Base-by-base conservation (phyloP, 768 basidiomycete species). In the Hygrophoropsis aurantiaca region DNA sequence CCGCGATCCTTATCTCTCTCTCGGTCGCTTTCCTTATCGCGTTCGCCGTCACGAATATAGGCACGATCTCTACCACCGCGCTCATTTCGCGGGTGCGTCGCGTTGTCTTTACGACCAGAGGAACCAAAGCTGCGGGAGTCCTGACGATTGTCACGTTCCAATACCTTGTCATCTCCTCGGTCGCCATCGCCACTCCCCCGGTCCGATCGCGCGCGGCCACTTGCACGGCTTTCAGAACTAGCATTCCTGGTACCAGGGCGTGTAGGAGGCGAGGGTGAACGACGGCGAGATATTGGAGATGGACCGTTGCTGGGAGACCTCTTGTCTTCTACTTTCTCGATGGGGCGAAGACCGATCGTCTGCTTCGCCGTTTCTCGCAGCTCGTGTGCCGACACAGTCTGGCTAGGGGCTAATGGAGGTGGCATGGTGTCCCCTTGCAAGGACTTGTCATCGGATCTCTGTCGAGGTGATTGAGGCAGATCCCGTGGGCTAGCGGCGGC, bases 331-430 rank as follows among this genome's bases (percentile, higher is more conserved):
- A 56, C 52, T 49, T 59, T 72, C 55, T 57, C 81, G 35, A 61
- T 48, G 36, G 52, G 55, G 30, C 71, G 64, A 15, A 62, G 73
- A 27, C 61, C 62, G 35, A 83, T 77, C 13, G 80, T 75, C 58
- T 86, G 84, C 57, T 84, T 86, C 5, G 88, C 89, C 2, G 85
- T 89, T 60, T 87, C 87, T 41, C 90, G 78, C 13, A 90, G 74
- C 56, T 89, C 89, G 55, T 90, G 86, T 1, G 88, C 87, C 9
- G 85, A 86, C 5, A 72, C 67, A 0, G 88, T 90, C 57, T 90
- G 87, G 56, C 89, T 91, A 2, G 90, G 90, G 40, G 74, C 81
- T 20, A 71, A 74, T 15, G 90, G 90, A 4, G 90, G 90, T 11
- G 85, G 87, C 88, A 92, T 91, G n/a, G 34, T 42, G 1, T 74